Evolutionary conservation across 257 asterid genomes (phyloP).

Genomic region (Nicotiana knightiana): DNA sequence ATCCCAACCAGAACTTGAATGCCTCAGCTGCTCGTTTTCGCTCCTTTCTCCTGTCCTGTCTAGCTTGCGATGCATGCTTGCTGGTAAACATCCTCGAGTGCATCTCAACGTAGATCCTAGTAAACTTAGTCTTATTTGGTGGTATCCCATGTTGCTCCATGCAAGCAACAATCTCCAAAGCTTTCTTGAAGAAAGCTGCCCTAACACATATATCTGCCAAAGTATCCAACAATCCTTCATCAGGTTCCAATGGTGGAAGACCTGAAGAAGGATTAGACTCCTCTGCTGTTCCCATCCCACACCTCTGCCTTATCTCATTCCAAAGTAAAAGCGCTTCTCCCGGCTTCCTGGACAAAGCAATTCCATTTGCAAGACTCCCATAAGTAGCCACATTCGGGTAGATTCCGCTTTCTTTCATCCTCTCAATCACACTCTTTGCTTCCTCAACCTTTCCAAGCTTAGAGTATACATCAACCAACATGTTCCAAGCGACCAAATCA

Average conservation of each 20-base stretch:
- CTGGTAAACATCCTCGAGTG: constrained; percentile 98
- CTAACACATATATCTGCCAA: constrained; percentile 90
- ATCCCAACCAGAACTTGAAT: constrained; percentile 95
- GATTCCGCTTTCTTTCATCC: constrained; percentile 66
- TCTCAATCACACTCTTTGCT: constrained; percentile 54
- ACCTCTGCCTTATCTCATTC: constrained; percentile 85
- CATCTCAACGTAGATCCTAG: constrained; percentile 93
- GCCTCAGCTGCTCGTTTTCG: constrained; percentile 97
- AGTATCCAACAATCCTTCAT: constrained; percentile 82
- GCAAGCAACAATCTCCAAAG: constrained; percentile 89
- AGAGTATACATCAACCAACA: constrained; percentile 84
- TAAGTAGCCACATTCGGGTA: constrained; percentile 76
- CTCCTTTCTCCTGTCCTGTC: constrained; percentile 79
- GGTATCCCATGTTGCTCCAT: constrained; percentile 84
- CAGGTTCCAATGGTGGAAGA: constrained; percentile 60
- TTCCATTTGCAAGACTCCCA: constrained; percentile 89
- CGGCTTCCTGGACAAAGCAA: constrained; percentile 80
- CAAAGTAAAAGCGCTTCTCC: constrained; percentile 94
- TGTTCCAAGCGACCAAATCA: constrained; percentile 92
- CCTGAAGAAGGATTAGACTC: constrained; percentile 22
- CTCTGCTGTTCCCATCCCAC: constrained; percentile 34
- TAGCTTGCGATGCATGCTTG: constrained; percentile 94
- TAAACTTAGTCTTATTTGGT: constrained; percentile 85
- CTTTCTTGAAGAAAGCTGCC: constrained; percentile 89
- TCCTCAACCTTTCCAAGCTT: constrained; percentile 69